These are phyloP conservation scores for Ailanthus altissimus DNA, from an alignment of 345 rosid genomes.

Conservation along the genomic window DNA sequence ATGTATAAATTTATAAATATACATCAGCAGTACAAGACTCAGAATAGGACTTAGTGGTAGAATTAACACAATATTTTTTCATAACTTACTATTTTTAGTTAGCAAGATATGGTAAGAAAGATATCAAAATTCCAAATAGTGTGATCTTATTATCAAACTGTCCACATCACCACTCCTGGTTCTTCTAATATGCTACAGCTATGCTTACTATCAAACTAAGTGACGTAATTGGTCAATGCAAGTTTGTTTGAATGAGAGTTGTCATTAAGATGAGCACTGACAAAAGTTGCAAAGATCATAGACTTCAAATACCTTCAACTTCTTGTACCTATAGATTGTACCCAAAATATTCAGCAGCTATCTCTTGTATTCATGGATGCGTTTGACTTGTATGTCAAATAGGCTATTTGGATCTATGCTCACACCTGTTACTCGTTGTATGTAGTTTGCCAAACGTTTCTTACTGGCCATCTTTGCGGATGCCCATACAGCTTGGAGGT, in stretches of 20 bases:
- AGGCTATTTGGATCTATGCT: constrained; percentile 77
- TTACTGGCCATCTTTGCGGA: constrained; percentile 92
- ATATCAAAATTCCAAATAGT: neutral
- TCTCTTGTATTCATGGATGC: constrained; percentile 98
- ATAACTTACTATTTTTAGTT: constrained; percentile 1
- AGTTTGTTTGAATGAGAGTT: neutral
- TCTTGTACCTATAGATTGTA: constrained; percentile 81
- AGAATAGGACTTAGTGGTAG: neutral
- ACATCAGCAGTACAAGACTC: neutral
- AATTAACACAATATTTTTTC: neutral
- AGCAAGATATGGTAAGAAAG: too few species aligned
- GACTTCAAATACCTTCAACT: constrained; percentile 69
- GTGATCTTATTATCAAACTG: too few species aligned
- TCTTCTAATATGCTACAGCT: too few species aligned
- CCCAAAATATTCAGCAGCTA: constrained; percentile 92
- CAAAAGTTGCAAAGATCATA: neutral
- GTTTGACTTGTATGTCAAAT: constrained; percentile 96
- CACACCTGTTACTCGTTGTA: constrained; percentile 75
- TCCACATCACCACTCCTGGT: too few species aligned
- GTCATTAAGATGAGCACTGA: neutral
- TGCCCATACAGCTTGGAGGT: constrained; percentile 86
- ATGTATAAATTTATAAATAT: too few species aligned
- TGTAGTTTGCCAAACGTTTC: constrained; percentile 70
- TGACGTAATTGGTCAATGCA: neutral
- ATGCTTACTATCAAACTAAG: too few species aligned